Percentiles rank a stretch among this genome's conserved stretches.
Evolutionary conservation across 2,329 filamentous ascomycete genomes (phyloP).

Genomic region (Coleophoma eucalyptorum): DNA sequence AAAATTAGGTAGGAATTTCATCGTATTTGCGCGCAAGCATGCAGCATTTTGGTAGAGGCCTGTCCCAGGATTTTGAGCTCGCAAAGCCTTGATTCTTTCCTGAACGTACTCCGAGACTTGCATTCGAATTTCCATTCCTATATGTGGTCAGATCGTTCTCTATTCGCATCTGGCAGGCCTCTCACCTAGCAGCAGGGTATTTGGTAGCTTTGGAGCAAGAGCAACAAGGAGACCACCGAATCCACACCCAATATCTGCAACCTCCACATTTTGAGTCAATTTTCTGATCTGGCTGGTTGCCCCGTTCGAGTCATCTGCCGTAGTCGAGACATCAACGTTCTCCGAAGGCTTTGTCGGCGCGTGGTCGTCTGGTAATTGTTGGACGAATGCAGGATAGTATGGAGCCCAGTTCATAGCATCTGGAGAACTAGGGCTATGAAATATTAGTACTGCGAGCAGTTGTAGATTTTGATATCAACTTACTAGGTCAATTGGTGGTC

Average conservation of each 20-base stretch:
- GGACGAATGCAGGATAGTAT: conserved; percentile 73
- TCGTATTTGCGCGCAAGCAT: conserved; percentile 88
- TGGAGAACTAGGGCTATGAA: conserved; percentile 68
- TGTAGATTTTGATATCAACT: conserved; percentile 25
- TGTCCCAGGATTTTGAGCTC: conserved; percentile 54
- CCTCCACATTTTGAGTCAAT: conserved; percentile 71
- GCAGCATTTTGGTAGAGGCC: conserved; percentile 78
- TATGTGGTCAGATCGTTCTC: no score
- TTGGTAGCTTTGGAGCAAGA: conserved; percentile 74
- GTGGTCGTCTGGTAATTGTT: conserved; percentile 31
- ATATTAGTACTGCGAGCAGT: conserved; percentile 13
- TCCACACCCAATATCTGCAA: conserved; percentile 95
- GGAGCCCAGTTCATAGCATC: conserved; percentile 87
- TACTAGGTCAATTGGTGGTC: conserved; percentile 90
- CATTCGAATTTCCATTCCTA: conserved; percentile 87
- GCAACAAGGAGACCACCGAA: conserved; percentile 90
- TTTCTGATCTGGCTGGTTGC: conserved; percentile 22
- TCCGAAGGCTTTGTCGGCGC: conserved; percentile 22
- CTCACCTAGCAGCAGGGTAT: conserved; percentile 77
- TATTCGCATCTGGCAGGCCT: no score
- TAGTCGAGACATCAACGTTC: conserved; percentile 8
- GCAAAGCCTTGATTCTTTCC: conserved; percentile 79
- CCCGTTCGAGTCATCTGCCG: conserved; percentile 8
- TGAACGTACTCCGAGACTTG: conserved; percentile 90
- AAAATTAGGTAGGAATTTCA: conserved; percentile 99